Conservation (phyloP, 352 stramenopile species). For the Phytopythium litorale region DNA sequence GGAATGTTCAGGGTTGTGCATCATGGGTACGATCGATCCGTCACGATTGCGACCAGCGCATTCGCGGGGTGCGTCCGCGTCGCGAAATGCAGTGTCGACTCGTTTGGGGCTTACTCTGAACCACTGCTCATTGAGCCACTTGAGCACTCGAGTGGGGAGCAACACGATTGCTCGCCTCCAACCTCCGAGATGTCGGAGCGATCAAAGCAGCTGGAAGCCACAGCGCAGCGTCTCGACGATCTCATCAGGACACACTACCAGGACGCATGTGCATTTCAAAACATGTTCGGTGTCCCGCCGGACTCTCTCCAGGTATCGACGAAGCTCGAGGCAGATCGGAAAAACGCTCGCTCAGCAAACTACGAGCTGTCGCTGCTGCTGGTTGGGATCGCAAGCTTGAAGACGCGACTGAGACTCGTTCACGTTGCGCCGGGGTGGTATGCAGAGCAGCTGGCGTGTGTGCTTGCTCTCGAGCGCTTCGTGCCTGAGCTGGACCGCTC, state of each 20-base stretch:
- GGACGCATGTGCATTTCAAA: conserved; percentile 7
- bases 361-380: conserved; percentile 49
- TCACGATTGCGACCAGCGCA: conserved; percentile 34
- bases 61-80: conserved; percentile 62
- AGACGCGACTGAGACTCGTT: conserved; percentile 10
- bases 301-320: conserved; percentile 6
- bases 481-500: conserved; percentile 50
- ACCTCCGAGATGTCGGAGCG: background rate
- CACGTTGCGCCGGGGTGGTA: conserved; percentile 20
- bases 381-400: conserved; percentile 27
- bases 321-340: conserved; percentile 24
- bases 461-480: conserved; percentile 28
- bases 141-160: background rate
- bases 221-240: conserved; percentile 13
- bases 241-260: conserved; percentile 21
- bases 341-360: conserved; percentile 28
- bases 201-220: conserved; percentile 12
- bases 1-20: conserved; percentile 65
- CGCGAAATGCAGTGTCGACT: conserved; percentile 51
- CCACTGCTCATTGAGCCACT: conserved; percentile 48
- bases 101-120: conserved; percentile 38
- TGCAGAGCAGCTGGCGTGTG: conserved; percentile 9
- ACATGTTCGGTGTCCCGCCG: conserved; percentile 9
- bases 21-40: conserved; percentile 33
- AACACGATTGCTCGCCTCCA: background rate